These are phyloP conservation scores for Diaporthe nobilis DNA, from an alignment of 2,329 filamentous ascomycete species.

Conservation along the genomic window DNA sequence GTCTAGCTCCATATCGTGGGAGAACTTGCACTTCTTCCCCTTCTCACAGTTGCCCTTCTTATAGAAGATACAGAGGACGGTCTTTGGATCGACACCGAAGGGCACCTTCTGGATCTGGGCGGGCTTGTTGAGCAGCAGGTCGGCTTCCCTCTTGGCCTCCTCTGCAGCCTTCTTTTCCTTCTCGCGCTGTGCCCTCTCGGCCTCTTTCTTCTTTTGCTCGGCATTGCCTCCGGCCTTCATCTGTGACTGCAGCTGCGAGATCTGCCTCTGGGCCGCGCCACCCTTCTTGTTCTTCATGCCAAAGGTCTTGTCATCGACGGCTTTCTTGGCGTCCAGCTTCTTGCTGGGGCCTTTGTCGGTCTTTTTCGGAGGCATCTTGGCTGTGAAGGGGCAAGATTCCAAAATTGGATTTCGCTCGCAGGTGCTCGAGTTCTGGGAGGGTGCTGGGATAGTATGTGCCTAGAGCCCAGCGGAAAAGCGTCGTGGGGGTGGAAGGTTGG, in stretches of 20 bases:
- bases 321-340: slow-evolving; percentile 70
- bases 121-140: slow-evolving; percentile 88
- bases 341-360: slow-evolving; percentile 67
- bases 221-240: slow-evolving; percentile 81
- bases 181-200: slow-evolving; percentile 77
- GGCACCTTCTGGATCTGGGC: slow-evolving; percentile 98
- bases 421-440: background rate
- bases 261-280: slow-evolving; percentile 88
- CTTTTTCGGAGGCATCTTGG: slow-evolving; percentile 81
- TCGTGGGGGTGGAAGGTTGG: background rate
- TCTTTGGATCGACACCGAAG: slow-evolving; percentile 98
- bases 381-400: slow-evolving; percentile 15
- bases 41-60: slow-evolving; percentile 99
- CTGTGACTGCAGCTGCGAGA: slow-evolving; percentile 84
- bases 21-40: slow-evolving; percentile 98
- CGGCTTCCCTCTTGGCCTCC: slow-evolving; percentile 83
- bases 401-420: background rate
- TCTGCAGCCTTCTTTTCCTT: slow-evolving; percentile 94
- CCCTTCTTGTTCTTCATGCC: slow-evolving; percentile 99
- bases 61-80: slow-evolving; percentile 94
- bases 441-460: slow-evolving; percentile 4
- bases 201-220: slow-evolving; percentile 86
- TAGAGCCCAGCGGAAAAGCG: slow-evolving; percentile 18
- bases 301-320: slow-evolving; percentile 95
- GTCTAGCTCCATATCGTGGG: slow-evolving; percentile 90